Evolutionary conservation across 2,329 filamentous ascomycete species (phyloP), one percentile per base, ranked within the genome.

Genomic region (Biscogniauxia marginata): DNA sequence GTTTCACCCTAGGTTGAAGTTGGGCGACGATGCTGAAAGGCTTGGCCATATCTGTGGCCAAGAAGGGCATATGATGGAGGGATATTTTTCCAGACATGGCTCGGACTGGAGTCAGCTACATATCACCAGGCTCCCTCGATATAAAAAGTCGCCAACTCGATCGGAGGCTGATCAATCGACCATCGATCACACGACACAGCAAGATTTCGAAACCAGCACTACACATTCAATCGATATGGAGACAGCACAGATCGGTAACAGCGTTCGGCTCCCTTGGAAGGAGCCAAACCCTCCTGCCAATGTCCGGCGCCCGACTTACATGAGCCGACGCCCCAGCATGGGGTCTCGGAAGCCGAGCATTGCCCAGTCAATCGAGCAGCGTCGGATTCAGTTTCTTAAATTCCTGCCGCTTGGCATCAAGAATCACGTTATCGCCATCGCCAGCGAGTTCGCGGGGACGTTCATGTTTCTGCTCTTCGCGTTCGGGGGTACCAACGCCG

Each of bases 401-500:
- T 39, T 55, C 3, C 34, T 69, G 1, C 63, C 64, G 4, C 51
- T 65, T 7, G 21, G 8, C 2, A 30, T 52, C 18, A 68, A 67
- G 55, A 68, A 67, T 55, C 65, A 68, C 47, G 21, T 70, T 20
- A 54, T 73, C 5, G 70, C 70, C 18, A 59, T 65, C 9, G 39
- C 65, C 13, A 62, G 66, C 58, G 70, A 72, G 58, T 68, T 73
- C 53, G 61, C 63, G 1, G 70, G 70, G 3, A 72, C 70, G 1
- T 70, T 71, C 58, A 61, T 71, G 62, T 72, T 71, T 58, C 65
- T 71, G 0, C 61, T 72, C 24, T 70, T 73, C 55, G 69, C 70
- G 19, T 70, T 72, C 49, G 69, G 66, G 9, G 70, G 68, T 23
- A 68, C 70, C 7, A 67, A 73, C 20, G 65, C 63, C 34, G 69